These are phyloP conservation scores for Cladosporium cucumerinum DNA, from an alignment of 2,329 filamentous ascomycete genomes.

Conservation along the genomic window DNA sequence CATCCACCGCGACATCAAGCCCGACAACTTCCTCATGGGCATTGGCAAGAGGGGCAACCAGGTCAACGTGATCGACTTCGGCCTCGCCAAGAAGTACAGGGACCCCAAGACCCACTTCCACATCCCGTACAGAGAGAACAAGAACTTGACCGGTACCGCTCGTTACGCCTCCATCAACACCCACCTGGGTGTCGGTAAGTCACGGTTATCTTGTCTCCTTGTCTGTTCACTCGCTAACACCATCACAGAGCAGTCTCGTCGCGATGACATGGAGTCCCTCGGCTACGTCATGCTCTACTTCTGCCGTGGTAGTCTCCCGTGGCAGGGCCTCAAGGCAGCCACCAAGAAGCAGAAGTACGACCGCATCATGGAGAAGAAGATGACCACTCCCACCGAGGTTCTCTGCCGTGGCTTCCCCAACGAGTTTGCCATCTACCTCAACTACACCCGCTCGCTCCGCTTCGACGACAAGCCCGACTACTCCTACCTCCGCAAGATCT, in stretches of 20 bases:
- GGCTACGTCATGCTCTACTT: conserved; percentile 99
- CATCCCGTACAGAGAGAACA: conserved; percentile 99
- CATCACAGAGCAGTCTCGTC: conserved; percentile 81
- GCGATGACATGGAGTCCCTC: conserved; percentile 98
- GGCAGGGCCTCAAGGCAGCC: conserved; percentile 97
- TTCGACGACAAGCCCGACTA: conserved; percentile 99
- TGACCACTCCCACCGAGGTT: conserved; percentile 98
- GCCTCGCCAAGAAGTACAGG: conserved; percentile 98
- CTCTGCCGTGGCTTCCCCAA: conserved; percentile 99
- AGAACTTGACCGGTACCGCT: conserved; percentile 98
- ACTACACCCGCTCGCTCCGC: conserved; percentile 96
- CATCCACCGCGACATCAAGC: conserved; percentile 99
- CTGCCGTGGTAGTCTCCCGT: conserved; percentile 96
- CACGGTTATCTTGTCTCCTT: neutral
- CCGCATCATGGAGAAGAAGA: conserved; percentile 99
- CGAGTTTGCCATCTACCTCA: conserved; percentile 98
- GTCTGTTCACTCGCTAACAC: conserved; percentile 14
- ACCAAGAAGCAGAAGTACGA: conserved; percentile 99
- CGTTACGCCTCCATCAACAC: conserved; percentile 99
- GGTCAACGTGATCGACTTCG: conserved; percentile 99
- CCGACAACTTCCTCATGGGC: conserved; percentile 99
- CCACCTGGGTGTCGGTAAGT: conserved; percentile 84
- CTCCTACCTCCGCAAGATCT: conserved; percentile 99
- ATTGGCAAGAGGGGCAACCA: conserved; percentile 99
- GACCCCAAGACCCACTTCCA: conserved; percentile 99